Conservation (phyloP, 331 rosid species). For the Quercus phellos region DNA sequence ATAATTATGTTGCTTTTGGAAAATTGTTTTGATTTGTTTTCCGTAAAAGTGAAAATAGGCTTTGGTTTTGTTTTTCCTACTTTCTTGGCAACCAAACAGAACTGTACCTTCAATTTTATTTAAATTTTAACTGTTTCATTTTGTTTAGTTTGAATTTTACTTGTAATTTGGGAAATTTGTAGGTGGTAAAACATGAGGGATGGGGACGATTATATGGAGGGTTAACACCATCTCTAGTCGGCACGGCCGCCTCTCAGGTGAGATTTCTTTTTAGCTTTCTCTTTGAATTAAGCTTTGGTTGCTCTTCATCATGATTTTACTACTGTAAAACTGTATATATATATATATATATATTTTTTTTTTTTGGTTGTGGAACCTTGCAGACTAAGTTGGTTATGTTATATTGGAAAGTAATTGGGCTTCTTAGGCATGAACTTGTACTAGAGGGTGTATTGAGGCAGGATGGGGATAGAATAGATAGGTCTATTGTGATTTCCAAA, state of each 20-base stretch:
- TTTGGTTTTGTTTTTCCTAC: background rate
- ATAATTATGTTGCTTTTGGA: background rate
- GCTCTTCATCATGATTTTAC: background rate
- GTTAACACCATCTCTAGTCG: constrained; percentile 70
- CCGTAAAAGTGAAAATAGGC: background rate
- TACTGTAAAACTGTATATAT: background rate
- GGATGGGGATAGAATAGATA: background rate
- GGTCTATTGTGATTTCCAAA: background rate
- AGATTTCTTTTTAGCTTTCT: constrained; percentile 17
- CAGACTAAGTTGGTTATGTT: background rate
- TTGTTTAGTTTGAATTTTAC: background rate
- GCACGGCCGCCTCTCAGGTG: constrained; percentile 97
- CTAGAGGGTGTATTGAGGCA: background rate
- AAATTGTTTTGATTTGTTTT: background rate
- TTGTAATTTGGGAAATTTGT: constrained; percentile 9
- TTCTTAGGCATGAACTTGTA: background rate
- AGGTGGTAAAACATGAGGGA: constrained; percentile 88
- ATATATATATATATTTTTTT: background rate
- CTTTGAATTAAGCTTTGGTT: background rate
- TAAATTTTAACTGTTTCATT: background rate
- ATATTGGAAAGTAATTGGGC: background rate
- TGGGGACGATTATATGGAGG: constrained; percentile 93
- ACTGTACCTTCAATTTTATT: background rate
- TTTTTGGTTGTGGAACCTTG: background rate
- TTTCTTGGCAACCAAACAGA: background rate